Base-by-base conservation (phyloP, 2,329 filamentous ascomycete genomes). In the Stemphylium vesicarium region DNA sequence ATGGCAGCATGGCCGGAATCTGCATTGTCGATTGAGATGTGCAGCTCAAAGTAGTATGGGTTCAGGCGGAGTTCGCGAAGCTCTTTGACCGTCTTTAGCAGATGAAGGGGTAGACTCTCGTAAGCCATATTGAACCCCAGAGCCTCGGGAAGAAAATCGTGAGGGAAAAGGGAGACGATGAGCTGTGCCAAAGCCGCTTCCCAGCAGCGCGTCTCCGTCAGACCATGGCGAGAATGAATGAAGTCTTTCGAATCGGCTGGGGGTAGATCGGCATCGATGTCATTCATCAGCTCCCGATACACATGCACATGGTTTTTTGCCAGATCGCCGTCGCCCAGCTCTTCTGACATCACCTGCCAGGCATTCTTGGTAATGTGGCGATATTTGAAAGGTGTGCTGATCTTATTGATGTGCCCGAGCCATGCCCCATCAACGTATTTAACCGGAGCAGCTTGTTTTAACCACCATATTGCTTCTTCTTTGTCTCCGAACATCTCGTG, bases 51-150 rank as follows among this genome's bases (percentile, higher is more conserved):
- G 61, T 82, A 83, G 36, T 79, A 79, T 0, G 76, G 63, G 50
- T 80, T 70, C 8, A 83, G 56, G 4, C 67, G 65, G 18, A 83
- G 51, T 57, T 80, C 80, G 12, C 65, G 68, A 20, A 82, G 66
- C 62, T 83, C 81, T 33, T 77, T 73, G 4, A 74, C 67, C 0
- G 76, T 75, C 38, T 72, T 72, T 51, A 81, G 58, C 1, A 77
- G 70, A 47, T 78, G 74, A 15, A 79, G 57, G 2, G 77, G 72
- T 12, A 81, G 46, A 24, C 66, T 64, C 59, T 84, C 81, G 49
- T 78, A 83, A 22, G 80, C 76, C 67, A 83, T 71, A 58, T 82
- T 84, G 61, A 82, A 83, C 1, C 81, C 80, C 3, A 83, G 65
- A 4, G 80, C 78, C 62, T 83, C 81, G 0, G 81, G 80, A 2